Evolutionary conservation across 768 basidiomycete species (phyloP).

Genomic region (Amanita thiersii): DNA sequence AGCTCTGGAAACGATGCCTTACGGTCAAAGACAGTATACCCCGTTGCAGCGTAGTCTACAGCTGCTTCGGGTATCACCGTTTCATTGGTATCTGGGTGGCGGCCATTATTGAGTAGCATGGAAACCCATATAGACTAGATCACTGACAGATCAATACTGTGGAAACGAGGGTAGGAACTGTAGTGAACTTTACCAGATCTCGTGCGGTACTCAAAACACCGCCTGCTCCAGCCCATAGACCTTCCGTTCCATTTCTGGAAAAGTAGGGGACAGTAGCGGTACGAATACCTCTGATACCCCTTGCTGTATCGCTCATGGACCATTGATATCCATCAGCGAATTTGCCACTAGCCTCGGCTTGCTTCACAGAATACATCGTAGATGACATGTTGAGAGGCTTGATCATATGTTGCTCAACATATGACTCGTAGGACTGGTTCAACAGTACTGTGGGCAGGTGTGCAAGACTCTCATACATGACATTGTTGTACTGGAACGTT

Average conservation of each 20-base stretch:
- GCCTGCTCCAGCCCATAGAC: constrained; percentile 32
- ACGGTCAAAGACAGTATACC: constrained; percentile 26
- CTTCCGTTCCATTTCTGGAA: constrained; percentile 28
- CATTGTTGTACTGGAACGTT: constrained; percentile 38
- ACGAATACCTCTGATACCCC: constrained; percentile 22
- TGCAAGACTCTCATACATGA: constrained; percentile 35
- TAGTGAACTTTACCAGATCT: constrained; percentile 29
- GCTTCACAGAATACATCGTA: constrained; percentile 29
- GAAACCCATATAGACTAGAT: constrained; percentile 30
- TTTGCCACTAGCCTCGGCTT: constrained; percentile 22
- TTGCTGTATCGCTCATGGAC: constrained; percentile 22
- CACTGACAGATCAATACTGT: constrained; percentile 22
- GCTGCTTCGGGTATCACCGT: constrained; percentile 27
- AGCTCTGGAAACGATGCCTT: constrained; percentile 22
- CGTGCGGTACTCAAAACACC: constrained; percentile 30
- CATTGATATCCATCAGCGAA: constrained; percentile 30
- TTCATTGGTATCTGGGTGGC: constrained; percentile 29
- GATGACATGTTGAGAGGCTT: constrained; percentile 28
- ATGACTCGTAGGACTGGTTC: constrained; percentile 30
- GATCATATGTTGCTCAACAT: constrained; percentile 30
- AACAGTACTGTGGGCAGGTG: constrained; percentile 29
- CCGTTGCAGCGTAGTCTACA: constrained; percentile 27
- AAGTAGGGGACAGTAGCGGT: constrained; percentile 31
- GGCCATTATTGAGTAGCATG: too few species aligned
- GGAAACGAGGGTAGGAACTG: not conserved